Conservation (phyloP, 495 filamentous ascomycete genomes). For the Halenospora varia region DNA sequence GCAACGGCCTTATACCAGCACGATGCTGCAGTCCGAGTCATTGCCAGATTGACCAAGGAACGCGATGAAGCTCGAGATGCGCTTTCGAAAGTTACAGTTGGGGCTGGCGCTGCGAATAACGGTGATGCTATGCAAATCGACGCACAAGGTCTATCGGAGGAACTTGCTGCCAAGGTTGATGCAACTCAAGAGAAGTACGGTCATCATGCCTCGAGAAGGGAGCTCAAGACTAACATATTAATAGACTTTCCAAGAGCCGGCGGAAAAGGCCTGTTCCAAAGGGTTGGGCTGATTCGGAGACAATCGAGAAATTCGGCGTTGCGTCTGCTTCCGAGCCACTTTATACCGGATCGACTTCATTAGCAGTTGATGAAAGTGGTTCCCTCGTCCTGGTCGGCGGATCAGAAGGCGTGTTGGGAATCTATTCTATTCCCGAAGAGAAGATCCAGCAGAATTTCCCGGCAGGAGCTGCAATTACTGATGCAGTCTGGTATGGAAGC, state of each 20-base stretch:
- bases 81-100: conserved; percentile 77
- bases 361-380: conserved; percentile 62
- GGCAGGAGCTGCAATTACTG: conserved; percentile 67
- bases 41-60: conserved; percentile 82
- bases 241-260: conserved; percentile 75
- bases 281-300: conserved; percentile 76
- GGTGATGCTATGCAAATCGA: conserved; percentile 94
- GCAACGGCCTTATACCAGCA: conserved; percentile 92
- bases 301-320: conserved; percentile 62
- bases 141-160: conserved; percentile 62
- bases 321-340: conserved; percentile 55
- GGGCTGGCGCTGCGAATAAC: conserved; percentile 48
- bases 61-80: conserved; percentile 91
- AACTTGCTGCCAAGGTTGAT: conserved; percentile 69
- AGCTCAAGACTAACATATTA: conserved; percentile 14
- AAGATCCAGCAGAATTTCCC: conserved; percentile 63
- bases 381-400: conserved; percentile 78
- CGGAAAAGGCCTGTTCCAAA: conserved; percentile 84
- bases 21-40: conserved; percentile 90
- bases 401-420: conserved; percentile 66
- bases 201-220: neutral
- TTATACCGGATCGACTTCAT: conserved; percentile 58
- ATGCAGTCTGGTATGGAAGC: conserved; percentile 71
- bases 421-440: conserved; percentile 75
- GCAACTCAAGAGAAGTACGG: conserved; percentile 73